Evolutionary conservation across 768 basidiomycete genomes (phyloP).

Genomic region (Fomitopsis serialis): DNA sequence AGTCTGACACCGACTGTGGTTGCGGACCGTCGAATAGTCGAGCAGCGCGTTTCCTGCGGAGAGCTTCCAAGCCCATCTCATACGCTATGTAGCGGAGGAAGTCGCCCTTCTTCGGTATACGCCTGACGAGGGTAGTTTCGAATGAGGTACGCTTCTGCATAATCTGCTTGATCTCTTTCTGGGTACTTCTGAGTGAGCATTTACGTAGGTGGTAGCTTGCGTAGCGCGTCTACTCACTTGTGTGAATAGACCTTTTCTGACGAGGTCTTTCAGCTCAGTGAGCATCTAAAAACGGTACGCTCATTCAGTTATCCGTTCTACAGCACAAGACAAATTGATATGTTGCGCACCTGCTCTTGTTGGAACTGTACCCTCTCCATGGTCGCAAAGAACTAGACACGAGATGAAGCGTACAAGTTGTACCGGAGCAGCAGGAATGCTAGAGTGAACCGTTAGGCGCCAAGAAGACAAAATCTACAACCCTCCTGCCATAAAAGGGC

Average conservation of each 20-base stretch:
- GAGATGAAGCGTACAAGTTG: not conserved
- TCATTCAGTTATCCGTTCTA: not conserved
- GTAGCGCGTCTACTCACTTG: constrained; percentile 40
- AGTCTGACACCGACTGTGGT: constrained; percentile 72
- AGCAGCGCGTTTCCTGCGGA: constrained; percentile 70
- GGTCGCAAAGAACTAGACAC: not conserved
- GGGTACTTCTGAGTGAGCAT: constrained; percentile 1
- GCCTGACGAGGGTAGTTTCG: constrained; percentile 79
- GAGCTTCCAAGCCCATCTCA: constrained; percentile 81
- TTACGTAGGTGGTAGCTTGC: not conserved
- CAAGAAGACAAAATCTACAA: too few relatives aligned
- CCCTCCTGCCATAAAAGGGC: too few relatives aligned
- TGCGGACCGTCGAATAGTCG: constrained; percentile 43
- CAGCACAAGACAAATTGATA: not conserved
- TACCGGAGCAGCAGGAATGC: not conserved
- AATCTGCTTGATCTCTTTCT: constrained; percentile 82
- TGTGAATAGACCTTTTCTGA: constrained; percentile 80
- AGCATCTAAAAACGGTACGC: constrained; percentile 58
- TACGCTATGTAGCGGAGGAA: constrained; percentile 89
- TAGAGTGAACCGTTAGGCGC: not conserved
- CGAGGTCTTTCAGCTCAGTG: constrained; percentile 90
- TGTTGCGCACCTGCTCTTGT: constrained; percentile 70
- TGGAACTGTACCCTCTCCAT: constrained; percentile 96
- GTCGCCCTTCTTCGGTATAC: constrained; percentile 81
- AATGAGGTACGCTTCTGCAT: constrained; percentile 79